Conservation (phyloP, 352 stramenopile species). For the Globisporangium splendens region DNA sequence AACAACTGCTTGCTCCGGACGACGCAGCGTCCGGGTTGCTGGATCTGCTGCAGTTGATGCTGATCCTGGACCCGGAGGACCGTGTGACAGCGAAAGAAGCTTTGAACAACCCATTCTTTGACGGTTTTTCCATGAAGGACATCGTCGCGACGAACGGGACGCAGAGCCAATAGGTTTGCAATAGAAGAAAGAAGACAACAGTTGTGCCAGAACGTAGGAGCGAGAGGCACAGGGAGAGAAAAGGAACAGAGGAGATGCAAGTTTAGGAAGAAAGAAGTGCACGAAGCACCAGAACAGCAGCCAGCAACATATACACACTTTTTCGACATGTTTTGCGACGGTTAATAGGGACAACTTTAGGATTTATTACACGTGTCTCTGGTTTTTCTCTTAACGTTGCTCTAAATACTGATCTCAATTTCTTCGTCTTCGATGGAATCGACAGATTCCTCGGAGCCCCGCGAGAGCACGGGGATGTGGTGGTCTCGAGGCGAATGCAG, state of each 20-base stretch:
- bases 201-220: neutral
- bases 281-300: neutral
- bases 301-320: slow-evolving; percentile 6
- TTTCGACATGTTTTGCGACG: slow-evolving; percentile 6
- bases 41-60: slow-evolving; percentile 90
- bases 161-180: slow-evolving; percentile 6
- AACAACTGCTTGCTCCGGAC: slow-evolving; percentile 59
- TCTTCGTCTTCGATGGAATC: slow-evolving; percentile 19
- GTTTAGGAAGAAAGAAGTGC: neutral
- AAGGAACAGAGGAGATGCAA: neutral
- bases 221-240: too few relatives aligned
- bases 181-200: slow-evolving; percentile 1
- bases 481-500: slow-evolving; percentile 1
- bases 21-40: slow-evolving; percentile 66
- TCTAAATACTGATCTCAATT: slow-evolving; percentile 19
- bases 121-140: slow-evolving; percentile 57
- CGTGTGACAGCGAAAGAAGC: slow-evolving; percentile 87
- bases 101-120: slow-evolving; percentile 89
- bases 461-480: slow-evolving; percentile 18
- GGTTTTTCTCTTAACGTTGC: neutral
- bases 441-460: slow-evolving; percentile 15
- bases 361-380: neutral
- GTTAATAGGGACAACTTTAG: slow-evolving; percentile 8
- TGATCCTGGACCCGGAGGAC: slow-evolving; percentile 92
- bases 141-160: slow-evolving; percentile 21